phyloP scores from a whole-genome alignment of 345 rosid species.

The Gossypium arboreum region DNA sequence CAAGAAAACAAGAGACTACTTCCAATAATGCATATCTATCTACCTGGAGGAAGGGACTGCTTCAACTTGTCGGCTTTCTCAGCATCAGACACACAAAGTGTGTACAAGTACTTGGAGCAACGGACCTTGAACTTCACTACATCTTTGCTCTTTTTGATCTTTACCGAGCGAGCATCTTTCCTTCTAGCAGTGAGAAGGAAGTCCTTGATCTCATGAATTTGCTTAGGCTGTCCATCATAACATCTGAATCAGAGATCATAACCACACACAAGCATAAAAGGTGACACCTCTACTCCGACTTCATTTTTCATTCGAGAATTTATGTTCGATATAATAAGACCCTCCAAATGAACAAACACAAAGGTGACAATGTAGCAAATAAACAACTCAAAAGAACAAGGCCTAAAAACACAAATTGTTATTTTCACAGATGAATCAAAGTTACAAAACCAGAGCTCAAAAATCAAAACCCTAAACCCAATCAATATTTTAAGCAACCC shows the following conservation, averaged over 20 bases:
- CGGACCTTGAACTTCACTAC: constrained; percentile 92
- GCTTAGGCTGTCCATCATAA: constrained; percentile 61
- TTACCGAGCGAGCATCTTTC: constrained; percentile 89
- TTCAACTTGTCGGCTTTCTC: constrained; percentile 95
- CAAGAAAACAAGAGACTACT: neutral
- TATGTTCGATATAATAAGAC: no score
- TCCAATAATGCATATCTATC: neutral
- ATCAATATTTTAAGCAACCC: no score
- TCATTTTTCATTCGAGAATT: neutral
- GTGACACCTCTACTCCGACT: neutral
- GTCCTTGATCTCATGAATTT: constrained; percentile 92
- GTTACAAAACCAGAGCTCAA: no score
- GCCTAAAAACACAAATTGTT: no score
- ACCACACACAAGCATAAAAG: neutral
- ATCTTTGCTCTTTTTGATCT: constrained; percentile 78
- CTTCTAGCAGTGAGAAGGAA: constrained; percentile 94
- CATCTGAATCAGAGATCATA: neutral
- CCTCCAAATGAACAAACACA: no score
- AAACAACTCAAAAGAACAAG: neutral
- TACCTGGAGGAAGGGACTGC: constrained; percentile 98
- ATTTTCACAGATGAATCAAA: neutral
- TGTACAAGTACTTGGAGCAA: constrained; percentile 88
- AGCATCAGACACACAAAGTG: constrained; percentile 74
- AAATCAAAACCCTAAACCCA: no score
- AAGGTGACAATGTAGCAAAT: neutral